These are phyloP conservation scores for Mycosarcoma mackinlayi DNA, from an alignment of 1,284 basidiomycete genomes.

Conservation along the genomic window DNA sequence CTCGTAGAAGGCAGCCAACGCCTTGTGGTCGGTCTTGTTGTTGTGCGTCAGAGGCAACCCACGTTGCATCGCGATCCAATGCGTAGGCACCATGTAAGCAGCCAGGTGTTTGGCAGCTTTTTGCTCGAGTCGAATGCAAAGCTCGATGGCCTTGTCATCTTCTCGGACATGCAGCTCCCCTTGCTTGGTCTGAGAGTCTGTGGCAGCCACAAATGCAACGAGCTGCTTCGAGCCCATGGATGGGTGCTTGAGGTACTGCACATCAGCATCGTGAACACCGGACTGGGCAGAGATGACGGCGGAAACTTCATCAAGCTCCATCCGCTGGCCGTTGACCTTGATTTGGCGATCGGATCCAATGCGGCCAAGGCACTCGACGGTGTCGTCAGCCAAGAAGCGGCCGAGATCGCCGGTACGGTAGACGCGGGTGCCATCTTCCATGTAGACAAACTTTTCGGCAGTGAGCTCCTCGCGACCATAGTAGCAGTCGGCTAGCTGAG, in stretches of 20 bases:
- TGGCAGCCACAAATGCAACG: constrained; percentile 54
- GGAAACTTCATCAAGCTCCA: constrained; percentile 66
- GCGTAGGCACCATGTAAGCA: constrained; percentile 62
- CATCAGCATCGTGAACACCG: constrained; percentile 52
- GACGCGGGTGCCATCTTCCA: constrained; percentile 55
- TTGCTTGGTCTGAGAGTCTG: constrained; percentile 2
- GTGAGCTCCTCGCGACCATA: constrained; percentile 59
- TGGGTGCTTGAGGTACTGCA: constrained; percentile 62
- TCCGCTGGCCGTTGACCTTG: constrained; percentile 67
- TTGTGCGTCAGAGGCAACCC: constrained; percentile 63
- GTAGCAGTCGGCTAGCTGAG: constrained; percentile 66
- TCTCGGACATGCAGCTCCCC: constrained; percentile 19
- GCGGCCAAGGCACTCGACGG: constrained; percentile 63
- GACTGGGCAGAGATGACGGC: constrained; percentile 42
- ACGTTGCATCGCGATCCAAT: constrained; percentile 46
- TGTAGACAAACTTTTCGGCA: constrained; percentile 50
- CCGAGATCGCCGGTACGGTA: constrained; percentile 67
- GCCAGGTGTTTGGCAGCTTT: constrained; percentile 51
- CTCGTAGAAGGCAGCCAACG: constrained; percentile 38
- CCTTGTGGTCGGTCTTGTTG: constrained; percentile 63
- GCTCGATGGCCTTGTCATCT: constrained; percentile 39
- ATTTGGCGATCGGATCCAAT: constrained; percentile 61
- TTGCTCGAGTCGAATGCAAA: constrained; percentile 36
- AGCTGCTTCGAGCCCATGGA: constrained; percentile 56
- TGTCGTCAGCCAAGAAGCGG: constrained; percentile 58